Evolutionary conservation across 805 yeast species (phyloP).

Genomic region (Yarrowia osloensis): DNA sequence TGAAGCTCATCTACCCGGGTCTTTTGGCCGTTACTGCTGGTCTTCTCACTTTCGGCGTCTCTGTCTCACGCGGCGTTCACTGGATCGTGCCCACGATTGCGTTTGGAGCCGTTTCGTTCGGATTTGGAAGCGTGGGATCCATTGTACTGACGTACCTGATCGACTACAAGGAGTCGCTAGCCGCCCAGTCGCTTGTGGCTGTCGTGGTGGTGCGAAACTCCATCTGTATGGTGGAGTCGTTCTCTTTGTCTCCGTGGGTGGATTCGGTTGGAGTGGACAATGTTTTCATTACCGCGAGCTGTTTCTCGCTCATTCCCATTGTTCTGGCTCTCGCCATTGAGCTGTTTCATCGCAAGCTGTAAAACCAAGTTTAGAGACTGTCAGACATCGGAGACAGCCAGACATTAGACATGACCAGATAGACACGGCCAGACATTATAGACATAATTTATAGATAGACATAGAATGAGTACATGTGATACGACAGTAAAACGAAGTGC

Average conservation of each 20-base stretch:
- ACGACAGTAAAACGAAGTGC: too few species aligned
- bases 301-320: neutral
- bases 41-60: constrained; percentile 33
- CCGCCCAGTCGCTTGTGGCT: constrained; percentile 56
- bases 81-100: constrained; percentile 35
- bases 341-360: too few species aligned
- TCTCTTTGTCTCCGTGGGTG: constrained; percentile 5
- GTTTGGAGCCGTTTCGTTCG: constrained; percentile 31
- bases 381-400: too few species aligned
- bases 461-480: too few species aligned
- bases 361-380: too few species aligned
- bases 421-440: too few species aligned
- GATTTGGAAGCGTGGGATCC: constrained; percentile 52
- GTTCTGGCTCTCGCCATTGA: neutral
- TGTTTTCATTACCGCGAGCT: neutral
- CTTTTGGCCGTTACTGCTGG: constrained; percentile 32
- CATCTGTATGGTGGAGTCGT: constrained; percentile 40
- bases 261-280: neutral
- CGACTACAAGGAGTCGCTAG: constrained; percentile 58
- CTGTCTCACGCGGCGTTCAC: constrained; percentile 26
- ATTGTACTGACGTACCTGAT: constrained; percentile 56
- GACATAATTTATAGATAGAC: neutral
- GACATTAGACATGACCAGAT: too few species aligned
- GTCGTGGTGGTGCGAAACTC: constrained; percentile 59
- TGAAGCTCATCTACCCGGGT: constrained; percentile 30